A percentile compares a stretch with the other conserved stretches of the same genome.
Conservation (phyloP, 768 basidiomycete genomes). For the Boletus rex-veris region DNA sequence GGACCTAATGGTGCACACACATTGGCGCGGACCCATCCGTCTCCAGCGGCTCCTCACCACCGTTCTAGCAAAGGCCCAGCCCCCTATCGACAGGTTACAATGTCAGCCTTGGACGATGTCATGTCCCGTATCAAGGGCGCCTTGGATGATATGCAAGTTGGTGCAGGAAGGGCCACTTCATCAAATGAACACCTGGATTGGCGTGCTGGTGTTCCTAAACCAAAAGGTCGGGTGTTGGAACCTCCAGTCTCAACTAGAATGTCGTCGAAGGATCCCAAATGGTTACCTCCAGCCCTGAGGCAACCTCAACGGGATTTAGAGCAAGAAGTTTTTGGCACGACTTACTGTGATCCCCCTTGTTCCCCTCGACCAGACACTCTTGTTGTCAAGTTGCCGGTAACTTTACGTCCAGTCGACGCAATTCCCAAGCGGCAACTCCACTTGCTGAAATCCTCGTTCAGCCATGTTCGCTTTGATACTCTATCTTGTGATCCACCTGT, state of each 20-base stretch:
- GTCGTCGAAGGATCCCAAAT: slow-evolving; percentile 41
- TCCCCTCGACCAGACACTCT: slow-evolving; percentile 43
- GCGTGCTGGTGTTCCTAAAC: slow-evolving; percentile 21
- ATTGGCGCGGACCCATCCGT: slow-evolving; percentile 16
- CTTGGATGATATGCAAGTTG: slow-evolving; percentile 62
- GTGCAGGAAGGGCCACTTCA: slow-evolving; percentile 26
- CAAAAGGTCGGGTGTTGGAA: slow-evolving; percentile 19
- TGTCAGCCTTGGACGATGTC: slow-evolving; percentile 76
- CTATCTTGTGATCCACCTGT: slow-evolving; percentile 71
- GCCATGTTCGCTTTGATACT: slow-evolving; percentile 55
- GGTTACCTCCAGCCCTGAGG: slow-evolving; percentile 57
- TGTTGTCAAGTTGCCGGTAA: slow-evolving; percentile 47
- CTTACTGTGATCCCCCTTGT: slow-evolving; percentile 45
- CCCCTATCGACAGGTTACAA: slow-evolving; percentile 47
- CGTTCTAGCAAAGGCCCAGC: slow-evolving; percentile 22
- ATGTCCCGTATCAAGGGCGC: slow-evolving; percentile 87
- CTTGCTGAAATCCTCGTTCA: slow-evolving; percentile 37
- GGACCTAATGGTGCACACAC: slow-evolving; percentile 16
- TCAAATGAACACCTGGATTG: slow-evolving; percentile 20
- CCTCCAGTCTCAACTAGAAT: slow-evolving; percentile 10
- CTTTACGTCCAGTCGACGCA: slow-evolving; percentile 40
- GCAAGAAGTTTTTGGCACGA: slow-evolving; percentile 44
- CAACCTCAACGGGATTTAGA: slow-evolving; percentile 35
- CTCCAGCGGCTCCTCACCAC: slow-evolving; percentile 16
- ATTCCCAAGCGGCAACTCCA: slow-evolving; percentile 48